phyloP scores from a whole-genome alignment of 2,329 filamentous ascomycete genomes.

The Cladosporium sp. region DNA sequence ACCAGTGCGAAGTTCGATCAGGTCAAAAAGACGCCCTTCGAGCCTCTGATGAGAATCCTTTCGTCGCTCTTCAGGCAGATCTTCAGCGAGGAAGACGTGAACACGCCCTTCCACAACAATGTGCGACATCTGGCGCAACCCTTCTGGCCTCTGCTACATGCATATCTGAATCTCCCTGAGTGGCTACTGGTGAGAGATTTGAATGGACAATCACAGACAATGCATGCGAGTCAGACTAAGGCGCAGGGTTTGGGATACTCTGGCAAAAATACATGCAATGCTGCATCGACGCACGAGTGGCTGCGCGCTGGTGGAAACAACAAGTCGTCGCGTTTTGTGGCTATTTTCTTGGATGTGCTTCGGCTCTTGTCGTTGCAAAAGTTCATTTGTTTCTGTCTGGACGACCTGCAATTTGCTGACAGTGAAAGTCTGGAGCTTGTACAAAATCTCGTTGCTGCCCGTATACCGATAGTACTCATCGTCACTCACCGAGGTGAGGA shows the following conservation, averaged over 20 bases:
- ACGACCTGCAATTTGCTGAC: constrained; percentile 88
- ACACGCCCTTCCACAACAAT: constrained; percentile 57
- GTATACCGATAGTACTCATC: constrained; percentile 77
- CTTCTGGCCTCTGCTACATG: constrained; percentile 55
- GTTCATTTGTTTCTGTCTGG: constrained; percentile 81
- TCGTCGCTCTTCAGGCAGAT: constrained; percentile 60
- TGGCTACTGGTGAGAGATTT: constrained; percentile 49
- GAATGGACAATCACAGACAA: constrained; percentile 4
- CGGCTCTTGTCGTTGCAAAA: constrained; percentile 77
- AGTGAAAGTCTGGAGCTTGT: constrained; percentile 82
- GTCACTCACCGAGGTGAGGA: constrained; percentile 56
- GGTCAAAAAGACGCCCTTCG: constrained; percentile 56
- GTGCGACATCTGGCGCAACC: constrained; percentile 53
- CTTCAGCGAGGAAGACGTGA: constrained; percentile 61
- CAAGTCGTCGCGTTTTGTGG: constrained; percentile 69
- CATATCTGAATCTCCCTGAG: constrained; percentile 60
- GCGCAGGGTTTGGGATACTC: not conserved
- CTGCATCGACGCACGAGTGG: constrained; percentile 41
- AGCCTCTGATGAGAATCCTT: constrained; percentile 58
- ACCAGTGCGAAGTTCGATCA: constrained; percentile 58
- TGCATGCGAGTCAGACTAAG: not conserved
- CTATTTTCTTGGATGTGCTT: constrained; percentile 81
- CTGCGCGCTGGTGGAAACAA: constrained; percentile 41
- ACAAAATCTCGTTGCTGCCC: constrained; percentile 70
- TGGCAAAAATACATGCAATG: constrained; percentile 25